phyloP scores from a whole-genome alignment of 1,284 basidiomycete species.

The Flammula alnicola region DNA sequence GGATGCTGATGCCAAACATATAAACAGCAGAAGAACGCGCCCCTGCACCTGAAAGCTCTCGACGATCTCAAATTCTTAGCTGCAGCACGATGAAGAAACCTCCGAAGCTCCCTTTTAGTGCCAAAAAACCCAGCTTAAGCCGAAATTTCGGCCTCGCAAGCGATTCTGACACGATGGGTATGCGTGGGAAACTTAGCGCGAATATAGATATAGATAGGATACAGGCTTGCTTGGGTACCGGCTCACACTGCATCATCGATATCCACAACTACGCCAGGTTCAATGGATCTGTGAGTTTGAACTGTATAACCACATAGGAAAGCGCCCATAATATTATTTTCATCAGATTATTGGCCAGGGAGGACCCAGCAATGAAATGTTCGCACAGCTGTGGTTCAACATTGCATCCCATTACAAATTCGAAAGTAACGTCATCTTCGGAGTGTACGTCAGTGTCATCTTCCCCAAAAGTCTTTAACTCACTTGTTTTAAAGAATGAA shows the following conservation, averaged over 20 bases:
- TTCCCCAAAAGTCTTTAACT: neutral
- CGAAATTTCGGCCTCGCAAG: too few relatives aligned
- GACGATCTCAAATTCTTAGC: too few relatives aligned
- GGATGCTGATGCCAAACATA: too few relatives aligned
- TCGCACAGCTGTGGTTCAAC: constrained; percentile 57
- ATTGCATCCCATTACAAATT: constrained; percentile 55
- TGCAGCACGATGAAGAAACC: too few relatives aligned
- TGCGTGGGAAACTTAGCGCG: too few relatives aligned
- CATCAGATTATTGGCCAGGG: constrained; percentile 61
- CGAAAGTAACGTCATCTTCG: constrained; percentile 56
- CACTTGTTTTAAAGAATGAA: constrained; percentile 47
- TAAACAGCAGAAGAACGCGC: too few relatives aligned
- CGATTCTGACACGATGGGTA: too few relatives aligned
- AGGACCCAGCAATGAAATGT: constrained; percentile 58
- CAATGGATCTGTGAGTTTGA: constrained; percentile 41
- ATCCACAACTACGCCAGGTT: constrained; percentile 63
- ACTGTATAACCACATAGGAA: neutral
- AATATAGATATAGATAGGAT: too few relatives aligned
- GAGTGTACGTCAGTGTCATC: constrained; percentile 40
- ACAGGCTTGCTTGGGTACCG: constrained; percentile 36
- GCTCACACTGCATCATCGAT: constrained; percentile 56
- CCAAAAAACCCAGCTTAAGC: too few relatives aligned
- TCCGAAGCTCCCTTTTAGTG: too few relatives aligned
- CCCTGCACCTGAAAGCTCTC: too few relatives aligned
- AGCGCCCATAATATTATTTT: neutral